Conservation (phyloP, 2,329 filamentous ascomycete genomes). For the Tolypocladium pustulatum region DNA sequence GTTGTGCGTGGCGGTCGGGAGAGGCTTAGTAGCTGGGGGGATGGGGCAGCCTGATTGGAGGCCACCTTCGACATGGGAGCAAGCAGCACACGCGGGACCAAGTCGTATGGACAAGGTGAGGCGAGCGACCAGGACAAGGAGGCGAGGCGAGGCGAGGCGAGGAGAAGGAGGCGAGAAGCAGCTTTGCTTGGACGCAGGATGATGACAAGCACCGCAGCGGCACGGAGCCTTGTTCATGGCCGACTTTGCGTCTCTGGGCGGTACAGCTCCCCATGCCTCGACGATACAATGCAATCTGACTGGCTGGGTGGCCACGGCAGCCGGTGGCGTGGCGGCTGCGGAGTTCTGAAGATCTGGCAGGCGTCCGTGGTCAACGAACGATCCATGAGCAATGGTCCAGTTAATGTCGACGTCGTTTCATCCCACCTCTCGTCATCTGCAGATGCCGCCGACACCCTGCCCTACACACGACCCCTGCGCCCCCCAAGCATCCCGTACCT, state of each 20-base stretch:
- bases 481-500: background rate
- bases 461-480: background rate
- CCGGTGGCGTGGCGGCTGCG: background rate
- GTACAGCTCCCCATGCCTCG: background rate
- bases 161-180: background rate
- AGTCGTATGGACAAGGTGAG: background rate
- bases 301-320: background rate
- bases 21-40: constrained; percentile 1
- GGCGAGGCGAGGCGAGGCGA: background rate
- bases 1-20: constrained; percentile 3
- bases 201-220: background rate
- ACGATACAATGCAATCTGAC: background rate
- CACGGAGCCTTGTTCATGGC: background rate
- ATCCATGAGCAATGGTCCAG: background rate
- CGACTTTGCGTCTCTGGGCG: too few species aligned
- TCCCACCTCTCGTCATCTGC: background rate
- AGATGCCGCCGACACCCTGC: background rate
- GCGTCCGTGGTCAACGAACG: background rate
- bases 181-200: too few species aligned
- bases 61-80: background rate
- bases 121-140: background rate
- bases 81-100: background rate
- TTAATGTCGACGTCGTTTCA: background rate
- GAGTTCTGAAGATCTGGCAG: background rate
- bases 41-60: constrained; percentile 3